Evolutionary conservation across 257 asterid genomes (phyloP).

Genomic region (Primulina eburnea): DNA sequence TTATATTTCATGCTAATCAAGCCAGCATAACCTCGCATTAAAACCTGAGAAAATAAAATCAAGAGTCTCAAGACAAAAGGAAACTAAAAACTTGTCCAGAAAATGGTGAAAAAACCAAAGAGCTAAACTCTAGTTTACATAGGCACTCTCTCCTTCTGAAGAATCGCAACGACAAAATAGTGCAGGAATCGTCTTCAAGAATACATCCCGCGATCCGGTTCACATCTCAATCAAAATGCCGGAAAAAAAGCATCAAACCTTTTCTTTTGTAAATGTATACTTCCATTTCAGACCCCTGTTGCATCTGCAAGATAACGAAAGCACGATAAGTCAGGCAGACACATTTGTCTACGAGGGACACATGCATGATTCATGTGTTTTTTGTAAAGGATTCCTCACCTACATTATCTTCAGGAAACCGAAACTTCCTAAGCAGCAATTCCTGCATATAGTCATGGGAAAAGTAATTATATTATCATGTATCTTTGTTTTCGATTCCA

Average conservation of each 20-base stretch:
- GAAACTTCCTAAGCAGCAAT: constrained; percentile 68
- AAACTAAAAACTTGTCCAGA: not conserved
- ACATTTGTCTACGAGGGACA: constrained; percentile 42
- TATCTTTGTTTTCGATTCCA: not conserved
- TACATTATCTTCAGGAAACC: constrained; percentile 50
- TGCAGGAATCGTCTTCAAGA: not conserved
- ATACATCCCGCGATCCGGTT: not conserved
- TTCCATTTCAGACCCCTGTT: constrained; percentile 37
- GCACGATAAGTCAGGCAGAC: constrained; percentile 41
- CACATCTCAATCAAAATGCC: not conserved
- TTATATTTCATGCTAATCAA: not conserved
- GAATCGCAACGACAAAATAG: not conserved
- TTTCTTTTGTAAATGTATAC: constrained; percentile 33
- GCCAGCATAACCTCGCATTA: not conserved
- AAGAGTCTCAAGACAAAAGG: not conserved
- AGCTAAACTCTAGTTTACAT: not conserved
- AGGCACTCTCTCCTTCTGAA: not conserved
- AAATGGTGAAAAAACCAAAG: not conserved
- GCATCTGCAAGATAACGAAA: constrained; percentile 46
- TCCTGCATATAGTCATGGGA: constrained; percentile 47
- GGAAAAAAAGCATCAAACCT: constrained; percentile 20
- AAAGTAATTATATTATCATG: not conserved
- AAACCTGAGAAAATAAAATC: not conserved
- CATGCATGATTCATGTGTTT: constrained; percentile 37
- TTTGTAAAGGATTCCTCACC: constrained; percentile 44